Base-by-base conservation (phyloP, 106 monocot genomes). In the Phalaenopsis equestris region DNA sequence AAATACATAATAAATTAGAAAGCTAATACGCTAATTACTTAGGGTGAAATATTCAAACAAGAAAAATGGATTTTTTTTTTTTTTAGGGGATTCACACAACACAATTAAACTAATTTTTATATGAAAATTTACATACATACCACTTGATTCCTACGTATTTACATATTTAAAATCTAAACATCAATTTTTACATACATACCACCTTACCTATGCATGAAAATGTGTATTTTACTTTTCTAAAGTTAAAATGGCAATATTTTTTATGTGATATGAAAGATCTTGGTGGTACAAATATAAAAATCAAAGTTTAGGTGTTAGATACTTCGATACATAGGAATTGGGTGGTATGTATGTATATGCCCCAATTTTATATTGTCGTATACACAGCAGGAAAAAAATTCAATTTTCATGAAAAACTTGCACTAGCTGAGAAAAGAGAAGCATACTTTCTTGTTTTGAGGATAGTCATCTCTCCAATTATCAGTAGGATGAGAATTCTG, bases 401-500 rank as follows among this genome's bases (percentile, higher is more conserved):
- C 61, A 61, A 61, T 61, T 57, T 17, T 12, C 57, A 57, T 17
- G 57, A 12, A 17, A 57, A 57, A 17, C 1, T 61, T n/a, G 19
- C 61, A 61, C 6, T 61, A 61, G 21, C 61, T n/a, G 19, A 11
- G 15, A 41, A 18, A 68, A 81, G 12, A 37, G 24, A n/a, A 58
- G 52, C 23, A 76, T 80, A 97, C 97, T 90, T 94, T 98, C 76
- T 89, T 90, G 80, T 92, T 80, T 67, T 79, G 76, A 55, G 68
- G 75, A 70, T 93, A 95, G 19, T 93, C 91, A 77, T 93, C 79
- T 86, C 90, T 95, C 98, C 98, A 99, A 11, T 80, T 78, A 56
- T 75, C 83, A 78, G 41, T 55, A 57, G 89, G 88, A 75, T 95
- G 84, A 45, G 82, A 77, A 76, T 75, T 91, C 77, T 86, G 85